Evolutionary conservation across 1,284 basidiomycete species (phyloP).

Genomic region (Wallemia hederae): DNA sequence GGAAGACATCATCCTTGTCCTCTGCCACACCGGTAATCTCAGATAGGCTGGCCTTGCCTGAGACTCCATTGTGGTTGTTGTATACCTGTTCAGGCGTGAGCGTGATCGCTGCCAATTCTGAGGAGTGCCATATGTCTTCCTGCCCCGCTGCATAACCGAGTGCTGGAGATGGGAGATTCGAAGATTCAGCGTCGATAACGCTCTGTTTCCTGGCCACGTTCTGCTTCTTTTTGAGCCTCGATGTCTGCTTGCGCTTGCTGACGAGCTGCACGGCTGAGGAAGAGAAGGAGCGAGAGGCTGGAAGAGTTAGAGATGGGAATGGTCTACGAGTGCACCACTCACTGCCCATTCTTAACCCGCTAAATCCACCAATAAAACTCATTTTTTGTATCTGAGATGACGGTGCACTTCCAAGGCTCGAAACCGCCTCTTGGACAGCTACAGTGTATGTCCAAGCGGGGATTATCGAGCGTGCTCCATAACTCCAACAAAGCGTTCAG

Average conservation of each 20-base stretch:
- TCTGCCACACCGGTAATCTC: background rate
- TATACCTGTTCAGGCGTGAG: background rate
- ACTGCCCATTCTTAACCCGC: no score
- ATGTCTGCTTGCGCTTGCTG: background rate
- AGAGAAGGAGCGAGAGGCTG: background rate
- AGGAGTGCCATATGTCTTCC: background rate
- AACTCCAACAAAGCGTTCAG: background rate
- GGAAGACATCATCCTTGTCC: background rate
- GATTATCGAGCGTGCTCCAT: background rate
- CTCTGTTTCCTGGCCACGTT: background rate
- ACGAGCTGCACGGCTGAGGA: background rate
- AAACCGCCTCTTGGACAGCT: no score
- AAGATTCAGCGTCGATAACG: background rate
- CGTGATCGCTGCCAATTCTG: background rate
- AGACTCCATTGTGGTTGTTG: background rate
- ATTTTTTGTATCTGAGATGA: no score
- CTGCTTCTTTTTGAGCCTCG: background rate
- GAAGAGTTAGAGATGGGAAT: background rate
- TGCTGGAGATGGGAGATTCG: background rate
- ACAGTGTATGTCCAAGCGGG: background rate
- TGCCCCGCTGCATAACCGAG: background rate
- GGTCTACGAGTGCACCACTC: no score
- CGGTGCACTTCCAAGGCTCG: no score
- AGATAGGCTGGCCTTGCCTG: background rate
- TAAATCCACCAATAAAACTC: no score